phyloP scores from a whole-genome alignment of 23 red algal species.

The Gracilariopsis chorda region DNA sequence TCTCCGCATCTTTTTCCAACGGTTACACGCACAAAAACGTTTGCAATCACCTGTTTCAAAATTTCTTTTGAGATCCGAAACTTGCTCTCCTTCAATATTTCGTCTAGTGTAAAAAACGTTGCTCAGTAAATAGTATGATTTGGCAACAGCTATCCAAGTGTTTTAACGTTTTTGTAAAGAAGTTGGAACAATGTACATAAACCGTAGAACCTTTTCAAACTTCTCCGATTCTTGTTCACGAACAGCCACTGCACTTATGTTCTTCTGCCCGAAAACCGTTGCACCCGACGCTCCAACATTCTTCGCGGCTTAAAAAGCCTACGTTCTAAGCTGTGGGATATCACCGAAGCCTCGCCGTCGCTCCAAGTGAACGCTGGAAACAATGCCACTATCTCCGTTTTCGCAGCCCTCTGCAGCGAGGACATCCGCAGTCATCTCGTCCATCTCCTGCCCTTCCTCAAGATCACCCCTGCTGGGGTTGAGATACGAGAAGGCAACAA shows the following conservation, averaged over 20 bases:
- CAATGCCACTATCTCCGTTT: no score
- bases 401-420: background rate
- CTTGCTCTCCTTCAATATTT: no score
- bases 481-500: background rate
- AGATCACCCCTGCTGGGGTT: slow-evolving; percentile 4
- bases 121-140: no score
- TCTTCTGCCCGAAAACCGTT: background rate
- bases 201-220: slow-evolving; percentile 26
- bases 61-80: no score
- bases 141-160: no score
- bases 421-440: background rate
- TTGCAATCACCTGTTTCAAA: no score
- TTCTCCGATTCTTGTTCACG: slow-evolving; percentile 26
- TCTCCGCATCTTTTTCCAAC: no score
- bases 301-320: slow-evolving; percentile 12
- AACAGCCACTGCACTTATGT: slow-evolving; percentile 6
- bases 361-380: no score
- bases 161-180: background rate
- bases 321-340: background rate
- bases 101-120: no score
- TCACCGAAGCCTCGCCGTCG: slow-evolving; percentile 4
- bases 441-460: background rate
- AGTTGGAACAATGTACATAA: slow-evolving; percentile 47
- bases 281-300: background rate
- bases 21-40: no score